Conservation (phyloP, 1,284 basidiomycete genomes). For the Trichosporon ovoides region DNA sequence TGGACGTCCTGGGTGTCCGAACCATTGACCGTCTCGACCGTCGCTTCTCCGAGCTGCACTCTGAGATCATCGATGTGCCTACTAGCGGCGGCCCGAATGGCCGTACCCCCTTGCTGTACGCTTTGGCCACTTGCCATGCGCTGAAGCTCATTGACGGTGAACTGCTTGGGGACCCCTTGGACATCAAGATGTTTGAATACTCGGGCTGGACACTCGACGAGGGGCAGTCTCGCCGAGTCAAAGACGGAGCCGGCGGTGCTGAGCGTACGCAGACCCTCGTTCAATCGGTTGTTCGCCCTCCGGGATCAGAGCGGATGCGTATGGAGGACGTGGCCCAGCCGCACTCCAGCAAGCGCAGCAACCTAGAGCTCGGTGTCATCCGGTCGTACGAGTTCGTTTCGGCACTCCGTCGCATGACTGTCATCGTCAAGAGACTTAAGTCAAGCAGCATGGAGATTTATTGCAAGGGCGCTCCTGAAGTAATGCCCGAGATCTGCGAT, state of each 20-base stretch:
- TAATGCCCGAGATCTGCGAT: constrained; percentile 93
- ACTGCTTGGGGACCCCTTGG: constrained; percentile 89
- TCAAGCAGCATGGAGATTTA: constrained; percentile 95
- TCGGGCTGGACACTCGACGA: constrained; percentile 96
- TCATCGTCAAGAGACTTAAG: constrained; percentile 91
- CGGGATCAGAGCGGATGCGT: constrained; percentile 80
- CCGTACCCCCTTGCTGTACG: constrained; percentile 82
- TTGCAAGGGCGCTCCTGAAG: constrained; percentile 97
- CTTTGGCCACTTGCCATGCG: constrained; percentile 92
- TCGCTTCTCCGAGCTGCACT: constrained; percentile 85
- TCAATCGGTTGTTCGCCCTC: constrained; percentile 92
- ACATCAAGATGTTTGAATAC: constrained; percentile 96
- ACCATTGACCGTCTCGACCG: constrained; percentile 65
- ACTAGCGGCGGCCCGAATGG: constrained; percentile 55
- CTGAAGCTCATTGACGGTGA: constrained; percentile 87
- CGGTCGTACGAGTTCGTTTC: constrained; percentile 97
- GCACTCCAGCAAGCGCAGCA: constrained; percentile 62
- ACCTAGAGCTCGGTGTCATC: constrained; percentile 92
- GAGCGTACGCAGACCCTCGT: constrained; percentile 82
- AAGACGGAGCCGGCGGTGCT: constrained; percentile 55
- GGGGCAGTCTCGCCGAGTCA: constrained; percentile 58
- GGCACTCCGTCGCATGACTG: constrained; percentile 88
- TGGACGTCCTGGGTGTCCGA: constrained; percentile 91
- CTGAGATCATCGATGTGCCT: constrained; percentile 81
- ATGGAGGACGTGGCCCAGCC: constrained; percentile 69